phyloP scores from a whole-genome alignment of 2,329 filamentous ascomycete species.

The Alternaria triticimaculans region DNA sequence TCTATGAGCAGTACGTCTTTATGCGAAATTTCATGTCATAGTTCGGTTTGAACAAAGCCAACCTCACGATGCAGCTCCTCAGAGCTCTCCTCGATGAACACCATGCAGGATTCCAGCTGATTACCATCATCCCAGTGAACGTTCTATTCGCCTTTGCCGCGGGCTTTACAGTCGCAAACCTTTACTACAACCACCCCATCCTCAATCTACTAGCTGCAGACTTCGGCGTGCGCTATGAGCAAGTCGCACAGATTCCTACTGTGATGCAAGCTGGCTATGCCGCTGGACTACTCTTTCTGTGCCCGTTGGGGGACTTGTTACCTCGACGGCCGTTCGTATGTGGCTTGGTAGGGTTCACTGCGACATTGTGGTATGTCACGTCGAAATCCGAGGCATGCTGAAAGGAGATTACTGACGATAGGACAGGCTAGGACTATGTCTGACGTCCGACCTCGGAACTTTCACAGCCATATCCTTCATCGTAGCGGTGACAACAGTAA shows the following conservation, averaged over 20 bases:
- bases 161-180: conserved; percentile 79
- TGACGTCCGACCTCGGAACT: conserved; percentile 68
- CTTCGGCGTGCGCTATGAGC: conserved; percentile 74
- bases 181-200: conserved; percentile 84
- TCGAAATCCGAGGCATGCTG: not conserved
- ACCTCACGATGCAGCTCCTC: not conserved
- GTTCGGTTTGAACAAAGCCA: not conserved
- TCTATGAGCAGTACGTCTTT: conserved; percentile 57
- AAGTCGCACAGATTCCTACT: conserved; percentile 72
- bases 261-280: conserved; percentile 83
- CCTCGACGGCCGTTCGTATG: conserved; percentile 73
- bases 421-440: conserved; percentile 66
- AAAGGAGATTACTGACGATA: not conserved
- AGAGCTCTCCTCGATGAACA: not conserved
- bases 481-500: conserved; percentile 78
- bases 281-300: conserved; percentile 73
- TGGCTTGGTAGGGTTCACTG: conserved; percentile 69
- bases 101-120: not conserved
- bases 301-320: conserved; percentile 75
- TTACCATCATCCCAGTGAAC: conserved; percentile 58
- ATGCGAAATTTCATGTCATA: not conserved
- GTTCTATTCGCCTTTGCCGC: conserved; percentile 71
- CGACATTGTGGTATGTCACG: conserved; percentile 65
- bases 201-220: conserved; percentile 75
- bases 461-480: conserved; percentile 77